Percentiles rank a stretch among this genome's conserved stretches.
phyloP scores from a whole-genome alignment of 345 rosid species.

The rapeseed (Brassica napus) region Da-Ae NC_063448.1:13813501-13814000 shows the following conservation, averaged over 20 bases:
- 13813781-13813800: conserved; percentile 46
- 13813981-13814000: conserved; percentile 55
- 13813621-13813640: conserved; percentile 64
- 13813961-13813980: conserved; percentile 59
- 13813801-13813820: conserved; percentile 53
- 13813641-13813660: conserved; percentile 58
- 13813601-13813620: conserved; percentile 45
- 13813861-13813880: conserved; percentile 54
- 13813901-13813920: conserved; percentile 48
- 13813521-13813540: conserved; percentile 68
- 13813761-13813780: conserved; percentile 51
- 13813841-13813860: conserved; percentile 57
- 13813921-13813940: conserved; percentile 56
- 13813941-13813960: conserved; percentile 56
- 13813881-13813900: conserved; percentile 62
- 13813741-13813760: conserved; percentile 54
- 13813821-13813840: conserved; percentile 55
- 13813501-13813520: conserved; percentile 57
- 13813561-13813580: conserved; percentile 46
- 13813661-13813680: conserved; percentile 57
- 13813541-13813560: conserved; percentile 49
- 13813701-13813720: conserved; percentile 53
- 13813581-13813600: conserved; percentile 55
- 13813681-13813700: conserved; percentile 52
- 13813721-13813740: conserved; percentile 45